Conservation (phyloP, 495 filamentous ascomycete species). For the Penicillium desertorum region DNA sequence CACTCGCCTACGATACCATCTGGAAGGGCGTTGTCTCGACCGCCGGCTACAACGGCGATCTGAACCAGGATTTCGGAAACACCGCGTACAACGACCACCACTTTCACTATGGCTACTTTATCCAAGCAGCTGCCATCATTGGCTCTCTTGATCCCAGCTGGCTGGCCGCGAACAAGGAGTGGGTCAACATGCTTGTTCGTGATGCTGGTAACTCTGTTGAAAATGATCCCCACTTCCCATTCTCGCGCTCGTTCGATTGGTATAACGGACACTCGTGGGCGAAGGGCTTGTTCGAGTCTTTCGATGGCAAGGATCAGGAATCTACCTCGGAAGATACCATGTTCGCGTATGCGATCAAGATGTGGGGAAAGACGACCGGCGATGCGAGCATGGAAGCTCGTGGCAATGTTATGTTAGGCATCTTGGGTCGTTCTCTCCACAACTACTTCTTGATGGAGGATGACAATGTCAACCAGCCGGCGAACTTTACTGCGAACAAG, state of each 20-base stretch:
- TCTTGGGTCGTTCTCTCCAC: constrained; percentile 66
- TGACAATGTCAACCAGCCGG: constrained; percentile 73
- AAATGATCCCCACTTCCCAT: constrained; percentile 75
- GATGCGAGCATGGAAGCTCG: constrained; percentile 82
- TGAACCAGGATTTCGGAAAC: constrained; percentile 76
- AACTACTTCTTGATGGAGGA: constrained; percentile 78
- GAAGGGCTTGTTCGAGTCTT: constrained; percentile 87
- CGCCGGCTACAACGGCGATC: constrained; percentile 73
- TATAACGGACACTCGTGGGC: constrained; percentile 96
- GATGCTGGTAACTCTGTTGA: constrained; percentile 75
- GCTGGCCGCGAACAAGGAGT: constrained; percentile 70
- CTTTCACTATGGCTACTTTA: constrained; percentile 89
- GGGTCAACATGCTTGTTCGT: constrained; percentile 75
- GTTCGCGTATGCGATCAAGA: constrained; percentile 85
- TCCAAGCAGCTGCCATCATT: constrained; percentile 84
- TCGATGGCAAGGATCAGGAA: constrained; percentile 91
- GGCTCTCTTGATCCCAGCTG: constrained; percentile 76
- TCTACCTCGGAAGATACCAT: constrained; percentile 88
- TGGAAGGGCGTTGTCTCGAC: constrained; percentile 88
- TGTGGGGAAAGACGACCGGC: constrained; percentile 80
- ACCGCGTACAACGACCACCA: constrained; percentile 94
- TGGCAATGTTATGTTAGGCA: constrained; percentile 78
- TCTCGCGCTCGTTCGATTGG: constrained; percentile 89
- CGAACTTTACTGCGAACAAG: constrained; percentile 76
- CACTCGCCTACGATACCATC: constrained; percentile 74